Evolutionary conservation across 2,329 filamentous ascomycete species (phyloP), one percentile per base, ranked within the genome.

Genomic region (Diaporthe destruens): DNA sequence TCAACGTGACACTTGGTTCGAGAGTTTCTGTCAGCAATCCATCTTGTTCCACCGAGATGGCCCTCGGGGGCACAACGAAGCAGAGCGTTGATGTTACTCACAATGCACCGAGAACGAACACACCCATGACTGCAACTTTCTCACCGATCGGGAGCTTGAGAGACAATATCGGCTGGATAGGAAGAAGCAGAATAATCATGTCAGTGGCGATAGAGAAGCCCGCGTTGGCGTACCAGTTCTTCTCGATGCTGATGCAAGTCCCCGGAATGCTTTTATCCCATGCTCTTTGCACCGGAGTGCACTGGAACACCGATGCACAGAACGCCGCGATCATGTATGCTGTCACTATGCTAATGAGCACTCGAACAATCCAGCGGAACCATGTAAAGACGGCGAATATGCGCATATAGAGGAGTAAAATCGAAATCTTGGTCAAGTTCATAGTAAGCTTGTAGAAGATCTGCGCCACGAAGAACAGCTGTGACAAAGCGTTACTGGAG

Each of bases 291-390:
- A 66, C 44, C 4, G 61, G 61, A 8, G 47, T 66, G 12, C 61
- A 66, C 16, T 66, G 61, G 1, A 66, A 66, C 14, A 53, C 61
- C 5, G 61, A 23, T 6, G 61, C 61, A 12, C 39, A 66, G 61
- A 66, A 66, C 2, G 61, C 61, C 14, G 61, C 47, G 47, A 66
- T 66, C 61, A 66, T 66, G n/a, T 66, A 66, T 23, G 61, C 47
- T 0, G 61, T 66, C 9, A 66, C 61, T 53, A 66, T 53, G 12
- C 61, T 47, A 18, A 66, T 66, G 9, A 66, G 61, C 7, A 25
- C n/a, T 7, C 61, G 61, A 25, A 34, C 47, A 16, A 66, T 39
- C 2, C 23, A 34, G 7, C 61, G 61, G 32, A 66, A 66, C 29
- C 47, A 66, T 6, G 47, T 53, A 20, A 66, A 66, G 2, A 66